phyloP scores from a whole-genome alignment of 148 eudicot species.

The Cornus suecica region DNA sequence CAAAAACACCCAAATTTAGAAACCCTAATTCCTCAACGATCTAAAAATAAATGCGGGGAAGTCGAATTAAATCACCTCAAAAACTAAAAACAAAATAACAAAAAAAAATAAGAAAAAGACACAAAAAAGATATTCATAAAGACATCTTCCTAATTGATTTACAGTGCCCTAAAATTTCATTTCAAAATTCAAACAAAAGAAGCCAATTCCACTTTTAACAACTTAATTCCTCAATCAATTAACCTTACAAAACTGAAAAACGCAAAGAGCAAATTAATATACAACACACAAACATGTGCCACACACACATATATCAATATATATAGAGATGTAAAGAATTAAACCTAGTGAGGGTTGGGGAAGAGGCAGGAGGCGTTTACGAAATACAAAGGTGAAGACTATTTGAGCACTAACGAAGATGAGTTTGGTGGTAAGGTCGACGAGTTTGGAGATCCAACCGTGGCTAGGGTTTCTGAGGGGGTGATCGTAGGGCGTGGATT shows the following conservation, averaged over 20 bases:
- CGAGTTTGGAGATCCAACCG: constrained; percentile 69
- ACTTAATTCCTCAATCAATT: not conserved
- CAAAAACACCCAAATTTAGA: not conserved
- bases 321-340: not conserved
- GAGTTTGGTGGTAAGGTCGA: constrained; percentile 77
- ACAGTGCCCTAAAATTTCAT: not conserved
- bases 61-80: not conserved
- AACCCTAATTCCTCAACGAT: not conserved
- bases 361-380: constrained; percentile 67
- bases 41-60: not conserved
- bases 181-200: not conserved
- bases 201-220: not conserved
- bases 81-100: not conserved
- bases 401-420: constrained; percentile 58
- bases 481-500: constrained; percentile 81
- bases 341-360: constrained; percentile 39
- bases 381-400: constrained; percentile 62
- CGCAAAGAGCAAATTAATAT: not conserved
- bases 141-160: not conserved
- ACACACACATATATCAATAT: not conserved
- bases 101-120: not conserved
- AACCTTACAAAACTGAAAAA: not conserved
- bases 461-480: constrained; percentile 51
- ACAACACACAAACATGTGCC: not conserved
- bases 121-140: not conserved